Conservation (phyloP, 106 monocot genomes). For the Dendrobium nobile region DNA sequence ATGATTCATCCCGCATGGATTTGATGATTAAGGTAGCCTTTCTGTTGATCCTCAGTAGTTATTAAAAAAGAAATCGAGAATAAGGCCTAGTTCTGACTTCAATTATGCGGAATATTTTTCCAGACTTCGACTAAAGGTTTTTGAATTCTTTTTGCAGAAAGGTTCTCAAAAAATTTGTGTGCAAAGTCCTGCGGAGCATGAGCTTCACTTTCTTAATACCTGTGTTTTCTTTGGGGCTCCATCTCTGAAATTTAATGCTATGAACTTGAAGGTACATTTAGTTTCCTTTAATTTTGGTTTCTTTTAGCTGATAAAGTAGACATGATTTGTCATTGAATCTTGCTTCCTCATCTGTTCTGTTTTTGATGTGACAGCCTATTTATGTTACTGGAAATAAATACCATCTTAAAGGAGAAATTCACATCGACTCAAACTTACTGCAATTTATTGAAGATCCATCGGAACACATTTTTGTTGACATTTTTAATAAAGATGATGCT, state of each 20-base stretch:
- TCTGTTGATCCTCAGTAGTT: neutral
- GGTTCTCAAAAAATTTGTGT: slow-evolving; percentile 77
- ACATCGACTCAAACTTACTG: slow-evolving; percentile 28
- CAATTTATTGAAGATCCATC: slow-evolving; percentile 28
- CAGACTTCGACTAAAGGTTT: neutral
- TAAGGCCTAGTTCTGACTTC: neutral
- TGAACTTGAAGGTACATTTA: slow-evolving; percentile 32
- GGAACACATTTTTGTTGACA: slow-evolving; percentile 56
- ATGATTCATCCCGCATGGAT: slow-evolving; percentile 50
- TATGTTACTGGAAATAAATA: slow-evolving; percentile 71
- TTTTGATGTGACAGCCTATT: slow-evolving; percentile 47
- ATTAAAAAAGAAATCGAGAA: neutral
- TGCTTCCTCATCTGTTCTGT: slow-evolving; percentile 2
- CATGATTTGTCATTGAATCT: neutral
- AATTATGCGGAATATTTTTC: neutral
- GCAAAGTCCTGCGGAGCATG: slow-evolving; percentile 65
- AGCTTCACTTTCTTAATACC: slow-evolving; percentile 71
- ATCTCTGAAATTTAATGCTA: slow-evolving; percentile 54
- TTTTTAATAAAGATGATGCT: slow-evolving; percentile 38
- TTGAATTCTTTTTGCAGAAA: slow-evolving; percentile 38
- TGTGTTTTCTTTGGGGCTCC: slow-evolving; percentile 81
- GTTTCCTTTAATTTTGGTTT: slow-evolving; percentile 10
- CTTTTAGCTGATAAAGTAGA: neutral
- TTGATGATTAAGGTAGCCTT: slow-evolving; percentile 60
- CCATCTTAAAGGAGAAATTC: slow-evolving; percentile 75